Evolutionary conservation across 768 basidiomycete species (phyloP).

Genomic region (Sarcodon sp.): DNA sequence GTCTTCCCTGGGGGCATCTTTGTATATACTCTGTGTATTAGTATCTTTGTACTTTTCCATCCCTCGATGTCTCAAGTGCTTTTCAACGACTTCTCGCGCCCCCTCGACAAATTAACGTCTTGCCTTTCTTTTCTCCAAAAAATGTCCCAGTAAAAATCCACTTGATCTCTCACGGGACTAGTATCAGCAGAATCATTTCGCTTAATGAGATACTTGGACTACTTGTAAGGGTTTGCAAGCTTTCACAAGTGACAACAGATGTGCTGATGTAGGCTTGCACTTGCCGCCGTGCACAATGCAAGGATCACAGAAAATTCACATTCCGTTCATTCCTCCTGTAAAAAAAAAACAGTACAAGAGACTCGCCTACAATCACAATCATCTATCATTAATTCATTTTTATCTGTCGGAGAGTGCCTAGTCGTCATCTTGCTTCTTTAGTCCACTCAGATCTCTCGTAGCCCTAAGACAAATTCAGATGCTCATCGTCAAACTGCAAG

Average conservation of each 20-base stretch:
- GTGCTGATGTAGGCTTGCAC: background rate
- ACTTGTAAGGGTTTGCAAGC: background rate
- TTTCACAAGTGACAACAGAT: no score
- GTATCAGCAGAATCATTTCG: background rate
- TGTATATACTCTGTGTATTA: no score
- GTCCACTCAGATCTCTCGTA: slow-evolving; percentile 14
- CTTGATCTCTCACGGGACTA: background rate
- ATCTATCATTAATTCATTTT: background rate
- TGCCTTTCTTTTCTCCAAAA: no score
- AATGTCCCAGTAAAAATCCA: background rate
- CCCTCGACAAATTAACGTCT: no score
- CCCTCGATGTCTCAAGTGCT: no score
- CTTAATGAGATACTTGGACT: background rate
- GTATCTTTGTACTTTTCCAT: no score
- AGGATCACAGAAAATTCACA: background rate
- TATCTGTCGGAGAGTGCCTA: background rate
- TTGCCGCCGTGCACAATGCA: background rate
- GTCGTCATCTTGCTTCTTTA: slow-evolving; percentile 14
- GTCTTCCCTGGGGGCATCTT: no score
- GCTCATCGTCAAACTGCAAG: background rate
- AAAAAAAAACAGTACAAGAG: background rate
- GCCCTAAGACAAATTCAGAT: slow-evolving; percentile 4
- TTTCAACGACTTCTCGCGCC: no score
- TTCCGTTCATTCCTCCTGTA: background rate
- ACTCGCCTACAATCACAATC: background rate